Evolutionary conservation across 139 green algal species (phyloP).

Genomic region (Penium margaritaceum): DNA sequence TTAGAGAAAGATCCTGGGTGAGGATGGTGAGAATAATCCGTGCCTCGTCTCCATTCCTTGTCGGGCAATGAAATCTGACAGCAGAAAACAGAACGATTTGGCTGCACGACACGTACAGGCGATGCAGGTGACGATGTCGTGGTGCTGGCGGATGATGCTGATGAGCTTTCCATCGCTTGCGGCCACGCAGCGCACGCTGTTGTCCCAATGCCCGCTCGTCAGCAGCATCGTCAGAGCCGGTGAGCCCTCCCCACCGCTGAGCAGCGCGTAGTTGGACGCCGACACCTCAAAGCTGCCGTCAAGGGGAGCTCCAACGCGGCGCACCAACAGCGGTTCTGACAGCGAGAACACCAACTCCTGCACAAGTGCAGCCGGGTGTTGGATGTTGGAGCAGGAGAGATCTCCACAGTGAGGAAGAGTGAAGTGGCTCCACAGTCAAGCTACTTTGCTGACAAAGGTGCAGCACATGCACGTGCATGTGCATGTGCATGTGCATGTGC

Average conservation of each 20-base stretch:
- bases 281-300: neutral
- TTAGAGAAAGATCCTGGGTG: neutral
- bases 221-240: constrained; percentile 7
- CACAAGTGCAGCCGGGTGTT: too few species aligned
- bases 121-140: constrained; percentile 57
- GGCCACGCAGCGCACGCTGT: neutral
- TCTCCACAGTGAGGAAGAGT: too few species aligned
- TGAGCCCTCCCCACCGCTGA: neutral
- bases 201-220: constrained; percentile 19
- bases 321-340: neutral
- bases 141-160: constrained; percentile 54
- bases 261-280: neutral
- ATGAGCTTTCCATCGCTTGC: constrained; percentile 29
- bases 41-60: too few species aligned
- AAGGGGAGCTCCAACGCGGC: constrained; percentile 3
- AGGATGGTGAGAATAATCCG: too few species aligned
- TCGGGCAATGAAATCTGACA: too few species aligned
- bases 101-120: neutral
- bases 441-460: too few species aligned
- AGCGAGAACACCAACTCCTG: too few species aligned
- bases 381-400: too few species aligned
- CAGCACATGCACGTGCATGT: too few species aligned
- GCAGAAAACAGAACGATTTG: too few species aligned
- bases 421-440: too few species aligned
- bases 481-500: too few species aligned